Base-by-base conservation (phyloP, 208 protist species). In the Leishmania major region DNA sequence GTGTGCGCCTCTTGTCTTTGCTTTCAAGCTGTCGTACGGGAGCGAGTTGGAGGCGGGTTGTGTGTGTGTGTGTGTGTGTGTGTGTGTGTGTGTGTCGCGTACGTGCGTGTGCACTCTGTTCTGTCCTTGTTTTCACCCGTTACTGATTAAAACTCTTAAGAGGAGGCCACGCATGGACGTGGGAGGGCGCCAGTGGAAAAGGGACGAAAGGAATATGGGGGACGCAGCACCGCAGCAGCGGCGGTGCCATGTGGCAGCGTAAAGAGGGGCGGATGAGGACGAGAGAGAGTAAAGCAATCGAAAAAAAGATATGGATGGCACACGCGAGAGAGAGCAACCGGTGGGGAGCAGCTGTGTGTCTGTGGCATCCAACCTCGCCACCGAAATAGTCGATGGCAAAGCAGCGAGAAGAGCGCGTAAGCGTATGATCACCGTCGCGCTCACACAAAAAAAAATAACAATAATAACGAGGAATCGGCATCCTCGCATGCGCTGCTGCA, bases 141-240 rank as follows among this genome's bases (percentile, higher is more conserved):
- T n/a, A 71, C 17, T 55, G 51, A 49, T n/a, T 51, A 73, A 47
- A 73, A 51, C n/a, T 15, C 69, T 73, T 73, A 73, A 35, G 25
- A 51, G 69, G 45, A 45, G 11, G 22, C 67, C 31, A 43, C 28
- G 49, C 25, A 49, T 43, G 19, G 17, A 15, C 7, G 40, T 49
- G 19, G 67, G 17, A 47, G 40, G 66, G 31, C 11, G 35, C 66
- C 19, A 15, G 17, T 11, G 35, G 13, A 11, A 10, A 19, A n/a
- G 31, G 67, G 2, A 37, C 10, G 15, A 22, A 13, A 43, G 43
- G 43, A 51, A 28, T 19, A 10, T 0, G n/a, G 19, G 5, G 25
- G 17, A 19, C 2, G 43, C 43, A n/a, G 69, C 43, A 49, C 25
- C 49, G 40, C 22, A 73, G 43, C 1, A 47, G 49, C 13, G 43